These are phyloP conservation scores for Apostasia shenzhenica DNA, from an alignment of 106 monocot species.

Conservation along the genomic window DNA sequence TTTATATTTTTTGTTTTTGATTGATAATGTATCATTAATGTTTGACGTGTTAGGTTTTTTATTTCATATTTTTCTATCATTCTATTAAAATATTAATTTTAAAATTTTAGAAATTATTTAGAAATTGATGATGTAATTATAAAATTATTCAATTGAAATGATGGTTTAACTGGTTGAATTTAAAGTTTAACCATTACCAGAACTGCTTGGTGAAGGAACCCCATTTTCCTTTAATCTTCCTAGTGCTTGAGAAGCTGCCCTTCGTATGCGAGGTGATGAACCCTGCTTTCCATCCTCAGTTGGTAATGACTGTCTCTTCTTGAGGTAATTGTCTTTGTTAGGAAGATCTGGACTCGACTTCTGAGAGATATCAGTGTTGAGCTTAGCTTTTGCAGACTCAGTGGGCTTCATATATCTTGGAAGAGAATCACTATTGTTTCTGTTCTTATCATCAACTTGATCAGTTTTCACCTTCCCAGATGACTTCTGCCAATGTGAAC, in stretches of 20 bases:
- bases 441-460: constrained; percentile 40
- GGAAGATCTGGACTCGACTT: constrained; percentile 69
- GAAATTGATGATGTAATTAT: too few relatives aligned
- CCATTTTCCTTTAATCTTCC: constrained; percentile 33
- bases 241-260: constrained; percentile 56
- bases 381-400: constrained; percentile 76
- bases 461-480: constrained; percentile 32
- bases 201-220: constrained; percentile 34
- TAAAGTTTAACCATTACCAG: background rate
- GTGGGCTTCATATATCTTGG: constrained; percentile 97
- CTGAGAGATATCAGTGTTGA: constrained; percentile 38
- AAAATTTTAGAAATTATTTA: too few relatives aligned
- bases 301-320: constrained; percentile 77
- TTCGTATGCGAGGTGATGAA: constrained; percentile 69
- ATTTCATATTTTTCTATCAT: too few relatives aligned
- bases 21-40: too few relatives aligned
- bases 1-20: too few relatives aligned
- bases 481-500: constrained; percentile 28
- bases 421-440: constrained; percentile 43
- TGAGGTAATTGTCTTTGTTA: constrained; percentile 41
- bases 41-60: too few relatives aligned
- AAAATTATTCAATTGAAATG: too few relatives aligned
- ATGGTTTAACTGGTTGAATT: too few relatives aligned
- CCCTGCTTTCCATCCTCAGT: constrained; percentile 42
- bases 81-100: too few relatives aligned